phyloP scores from a whole-genome alignment of 495 filamentous ascomycete genomes.

The Aspergillus asperescens region DNA sequence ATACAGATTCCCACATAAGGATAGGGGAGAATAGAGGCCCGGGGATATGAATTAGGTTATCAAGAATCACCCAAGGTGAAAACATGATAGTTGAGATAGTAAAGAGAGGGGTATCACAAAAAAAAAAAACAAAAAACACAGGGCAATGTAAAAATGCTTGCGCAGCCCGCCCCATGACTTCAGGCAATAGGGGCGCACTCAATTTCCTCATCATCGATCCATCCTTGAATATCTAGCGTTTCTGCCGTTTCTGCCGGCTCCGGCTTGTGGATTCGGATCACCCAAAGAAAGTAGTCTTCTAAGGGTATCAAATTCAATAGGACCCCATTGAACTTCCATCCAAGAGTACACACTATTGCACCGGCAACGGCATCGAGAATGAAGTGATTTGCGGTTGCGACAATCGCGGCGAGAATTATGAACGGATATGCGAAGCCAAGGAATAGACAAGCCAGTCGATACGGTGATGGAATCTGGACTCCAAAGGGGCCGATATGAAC shows the following conservation, averaged over 20 bases:
- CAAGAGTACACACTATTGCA: conserved; percentile 51
- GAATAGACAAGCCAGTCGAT: conserved; percentile 39
- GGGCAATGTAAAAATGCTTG: background rate
- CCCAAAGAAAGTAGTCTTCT: conserved; percentile 63
- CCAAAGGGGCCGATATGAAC: conserved; percentile 19
- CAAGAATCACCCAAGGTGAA: background rate
- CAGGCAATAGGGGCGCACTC: conserved; percentile 15
- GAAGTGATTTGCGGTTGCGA: conserved; percentile 71
- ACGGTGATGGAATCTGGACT: conserved; percentile 37
- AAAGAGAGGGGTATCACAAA: conserved; percentile 18
- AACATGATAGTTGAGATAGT: conserved; percentile 2
- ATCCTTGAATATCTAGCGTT: conserved; percentile 12
- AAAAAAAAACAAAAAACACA: background rate
- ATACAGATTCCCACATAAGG: conserved; percentile 6
- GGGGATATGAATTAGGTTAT: background rate
- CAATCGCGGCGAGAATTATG: conserved; percentile 60
- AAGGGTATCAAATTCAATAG: conserved; percentile 56
- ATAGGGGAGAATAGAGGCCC: conserved; percentile 5
- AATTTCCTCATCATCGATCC: conserved; percentile 20
- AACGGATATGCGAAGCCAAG: conserved; percentile 60
- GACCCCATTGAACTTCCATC: conserved; percentile 53
- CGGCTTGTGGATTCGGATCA: conserved; percentile 59
- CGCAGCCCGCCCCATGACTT: background rate
- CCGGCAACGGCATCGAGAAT: conserved; percentile 67
- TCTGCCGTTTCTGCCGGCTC: conserved; percentile 24